phyloP scores from a whole-genome alignment of 208 protist species.

The Dictyostelium gargantuum region DNA sequence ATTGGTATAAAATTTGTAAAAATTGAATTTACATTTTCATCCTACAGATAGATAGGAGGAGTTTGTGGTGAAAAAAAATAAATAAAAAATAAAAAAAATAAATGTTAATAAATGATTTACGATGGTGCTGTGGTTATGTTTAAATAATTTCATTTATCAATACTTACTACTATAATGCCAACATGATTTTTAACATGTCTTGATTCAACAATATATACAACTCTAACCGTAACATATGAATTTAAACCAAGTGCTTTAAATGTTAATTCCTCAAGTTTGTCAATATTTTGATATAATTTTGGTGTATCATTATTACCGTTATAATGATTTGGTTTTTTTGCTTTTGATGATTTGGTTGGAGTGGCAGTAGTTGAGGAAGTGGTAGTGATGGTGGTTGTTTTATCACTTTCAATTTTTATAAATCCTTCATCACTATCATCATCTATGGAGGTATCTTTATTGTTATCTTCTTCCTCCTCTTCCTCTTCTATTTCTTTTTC shows the following conservation, averaged over 20 bases:
- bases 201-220: constrained; percentile 64
- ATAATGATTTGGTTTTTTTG: not conserved
- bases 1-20: constrained; percentile 36
- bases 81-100: no score
- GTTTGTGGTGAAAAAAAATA: no score
- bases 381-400: not conserved
- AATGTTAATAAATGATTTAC: no score
- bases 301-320: not conserved
- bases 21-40: constrained; percentile 41
- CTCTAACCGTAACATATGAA: constrained; percentile 38
- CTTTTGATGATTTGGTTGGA: not conserved
- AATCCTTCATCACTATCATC: not conserved
- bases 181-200: constrained; percentile 67
- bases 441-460: not conserved
- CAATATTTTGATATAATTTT: not conserved
- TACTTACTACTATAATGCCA: constrained; percentile 59
- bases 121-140: no score
- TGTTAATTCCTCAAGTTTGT: not conserved
- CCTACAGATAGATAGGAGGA: no score
- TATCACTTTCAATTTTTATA: not conserved
- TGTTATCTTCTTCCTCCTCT: not conserved
- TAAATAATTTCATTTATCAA: constrained; percentile 28
- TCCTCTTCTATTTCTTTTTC: not conserved
- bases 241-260: not conserved
- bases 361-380: not conserved